Evolutionary conservation across 75 land plant species (phyloP).

Genomic region (Pinus taeda): DNA sequence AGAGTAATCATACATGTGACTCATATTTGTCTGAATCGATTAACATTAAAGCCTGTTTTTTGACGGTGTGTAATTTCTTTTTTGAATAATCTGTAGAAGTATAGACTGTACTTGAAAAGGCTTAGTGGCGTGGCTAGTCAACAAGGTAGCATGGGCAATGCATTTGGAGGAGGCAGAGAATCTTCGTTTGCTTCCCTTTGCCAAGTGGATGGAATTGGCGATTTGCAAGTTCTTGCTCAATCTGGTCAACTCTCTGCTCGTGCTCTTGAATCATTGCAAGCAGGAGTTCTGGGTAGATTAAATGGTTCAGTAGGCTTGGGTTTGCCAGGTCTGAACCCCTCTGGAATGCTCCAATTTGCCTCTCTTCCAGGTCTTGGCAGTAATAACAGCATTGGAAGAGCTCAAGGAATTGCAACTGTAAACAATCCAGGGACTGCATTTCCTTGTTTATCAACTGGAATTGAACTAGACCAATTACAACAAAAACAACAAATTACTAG

Average conservation of each 20-base stretch:
- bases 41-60: not conserved
- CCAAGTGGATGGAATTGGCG: slow-evolving; percentile 29
- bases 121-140: slow-evolving; percentile 59
- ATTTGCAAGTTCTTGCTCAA: slow-evolving; percentile 29
- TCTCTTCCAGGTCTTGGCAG: slow-evolving; percentile 11
- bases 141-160: slow-evolving; percentile 47
- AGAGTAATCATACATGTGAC: not conserved
- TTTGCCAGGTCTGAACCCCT: slow-evolving; percentile 32
- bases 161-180: slow-evolving; percentile 45
- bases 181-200: slow-evolving; percentile 31
- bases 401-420: slow-evolving; percentile 20
- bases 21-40: not conserved
- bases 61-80: not conserved
- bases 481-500: slow-evolving; percentile 21
- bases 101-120: slow-evolving; percentile 66
- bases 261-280: slow-evolving; percentile 39
- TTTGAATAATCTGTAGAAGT: slow-evolving; percentile 46
- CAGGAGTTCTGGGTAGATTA: slow-evolving; percentile 40
- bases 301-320: slow-evolving; percentile 36
- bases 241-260: slow-evolving; percentile 32
- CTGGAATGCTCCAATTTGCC: slow-evolving; percentile 34
- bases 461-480: slow-evolving; percentile 40
- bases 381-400: slow-evolving; percentile 15
- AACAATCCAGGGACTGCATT: slow-evolving; percentile 22
- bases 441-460: slow-evolving; percentile 29